Conservation (phyloP, 2,329 filamentous ascomycete genomes). For the Aspergillus sp. region DNA sequence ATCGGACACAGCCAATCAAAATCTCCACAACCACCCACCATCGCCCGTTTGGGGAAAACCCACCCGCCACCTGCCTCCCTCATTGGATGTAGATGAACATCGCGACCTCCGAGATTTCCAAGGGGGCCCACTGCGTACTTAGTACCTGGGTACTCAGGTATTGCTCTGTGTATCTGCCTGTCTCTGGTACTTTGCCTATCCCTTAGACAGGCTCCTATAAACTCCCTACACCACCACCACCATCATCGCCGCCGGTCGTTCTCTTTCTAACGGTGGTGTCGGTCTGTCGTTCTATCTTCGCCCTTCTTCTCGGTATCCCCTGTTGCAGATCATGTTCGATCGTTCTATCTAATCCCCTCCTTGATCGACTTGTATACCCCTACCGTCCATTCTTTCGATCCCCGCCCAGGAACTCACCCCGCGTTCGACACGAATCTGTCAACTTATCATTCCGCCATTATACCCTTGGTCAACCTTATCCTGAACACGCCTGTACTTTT, state of each 20-base stretch:
- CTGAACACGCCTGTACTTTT: too few species aligned
- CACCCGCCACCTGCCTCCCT: background rate
- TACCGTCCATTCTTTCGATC: background rate
- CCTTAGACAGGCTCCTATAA: constrained; percentile 13
- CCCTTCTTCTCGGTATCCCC: background rate
- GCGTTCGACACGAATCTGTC: background rate
- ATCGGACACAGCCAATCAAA: constrained; percentile 11
- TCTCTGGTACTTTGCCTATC: background rate
- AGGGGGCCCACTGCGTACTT: background rate
- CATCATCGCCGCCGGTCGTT: background rate
- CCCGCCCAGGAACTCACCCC: background rate
- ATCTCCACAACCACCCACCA: background rate
- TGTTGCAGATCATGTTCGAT: background rate
- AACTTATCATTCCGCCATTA: background rate
- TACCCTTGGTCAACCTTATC: too few species aligned
- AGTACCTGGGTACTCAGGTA: too few species aligned
- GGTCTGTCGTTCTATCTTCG: background rate
- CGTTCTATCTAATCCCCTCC: background rate
- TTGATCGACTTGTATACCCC: background rate
- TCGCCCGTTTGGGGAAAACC: background rate
- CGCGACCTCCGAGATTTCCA: background rate
- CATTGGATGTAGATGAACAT: constrained; percentile 9
- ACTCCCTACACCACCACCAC: constrained; percentile 1
- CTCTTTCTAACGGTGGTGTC: background rate
- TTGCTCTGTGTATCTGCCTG: background rate